Evolutionary conservation across 768 basidiomycete genomes (phyloP), one percentile per base, ranked within the genome.

Genomic region (Mycena rebaudengoi): DNA sequence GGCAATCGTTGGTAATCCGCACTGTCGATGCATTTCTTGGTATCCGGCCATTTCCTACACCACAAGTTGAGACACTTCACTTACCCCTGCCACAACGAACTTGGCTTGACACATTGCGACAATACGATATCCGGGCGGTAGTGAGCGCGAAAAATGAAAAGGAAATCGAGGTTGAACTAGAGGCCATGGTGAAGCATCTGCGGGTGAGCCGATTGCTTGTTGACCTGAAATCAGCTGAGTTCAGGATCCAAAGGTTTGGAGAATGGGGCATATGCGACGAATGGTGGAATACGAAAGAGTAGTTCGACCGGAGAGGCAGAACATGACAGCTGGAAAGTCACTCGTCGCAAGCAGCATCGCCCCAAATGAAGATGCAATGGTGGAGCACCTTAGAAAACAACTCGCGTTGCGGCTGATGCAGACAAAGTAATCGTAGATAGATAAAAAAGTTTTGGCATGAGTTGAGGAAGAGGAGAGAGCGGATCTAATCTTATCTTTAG

Each of bases 21-120:
- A 62, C 61, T 8, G 40, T 67, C 37, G 65, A 67, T 37, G 46
- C 60, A 39, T 67, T 67, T 26, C 61, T 67, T 12, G 61, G 61
- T 39, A 63, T 67, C 18, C 53, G 56, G 33, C 65, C 65, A 40
- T 62, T 54, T 25, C 65, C 65, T 20, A 52, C 53, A 12, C 60
- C 60, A 8, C 49, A 62, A 49, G 50, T 49, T 25, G 65, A 67
- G 23, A 14, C 65, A n/a, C 32, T 67, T 33, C 65, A 67, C 50
- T 33, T 67, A 1, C 65, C 65, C 21, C 20, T 29, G 21, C 39
- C 65, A 7, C 61, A 67, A 43, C 54, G 65, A 7, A 54, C 32
- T 48, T 67, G 65, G 65, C 45, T 67, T 7, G 46, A 66, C 23
- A n/a, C 21, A 26, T n/a, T 48, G 46, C 21, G 46, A 2, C 16